These are phyloP conservation scores for Beauveria rudraprayagi DNA, from an alignment of 2,329 filamentous ascomycete species.

Conservation along the genomic window DNA sequence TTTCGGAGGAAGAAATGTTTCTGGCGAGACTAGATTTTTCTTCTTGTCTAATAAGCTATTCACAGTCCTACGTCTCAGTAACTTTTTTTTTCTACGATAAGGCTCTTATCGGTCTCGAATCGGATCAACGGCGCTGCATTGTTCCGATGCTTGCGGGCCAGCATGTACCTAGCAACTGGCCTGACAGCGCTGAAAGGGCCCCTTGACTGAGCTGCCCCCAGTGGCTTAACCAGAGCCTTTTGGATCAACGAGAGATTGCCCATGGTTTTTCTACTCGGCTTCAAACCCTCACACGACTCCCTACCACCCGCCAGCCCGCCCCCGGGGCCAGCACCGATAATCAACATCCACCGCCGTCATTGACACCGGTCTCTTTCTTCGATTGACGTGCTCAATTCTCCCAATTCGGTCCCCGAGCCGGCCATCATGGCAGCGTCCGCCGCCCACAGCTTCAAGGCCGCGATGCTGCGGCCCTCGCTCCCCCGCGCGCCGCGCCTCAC, in stretches of 20 bases:
- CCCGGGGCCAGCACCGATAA: not conserved
- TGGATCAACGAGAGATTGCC: not conserved
- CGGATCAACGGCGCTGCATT: conserved; percentile 8
- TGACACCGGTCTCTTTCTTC: not conserved
- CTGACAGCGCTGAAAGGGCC: not conserved
- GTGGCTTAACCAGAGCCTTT: not conserved
- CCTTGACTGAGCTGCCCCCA: not conserved
- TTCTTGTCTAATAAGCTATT: not conserved
- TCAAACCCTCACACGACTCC: conserved; percentile 2
- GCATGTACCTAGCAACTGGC: not conserved
- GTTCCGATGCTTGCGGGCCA: not conserved
- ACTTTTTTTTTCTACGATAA: conserved; percentile 12
- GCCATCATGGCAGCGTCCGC: conserved; percentile 25
- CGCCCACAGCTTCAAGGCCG: conserved; percentile 34
- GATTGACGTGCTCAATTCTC: not conserved
- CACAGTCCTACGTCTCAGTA: not conserved
- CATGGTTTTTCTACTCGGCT: conserved; percentile 2
- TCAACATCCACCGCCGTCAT: not conserved
- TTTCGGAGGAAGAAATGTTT: not conserved
- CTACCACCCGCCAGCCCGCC: not conserved
- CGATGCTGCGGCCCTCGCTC: conserved; percentile 27
- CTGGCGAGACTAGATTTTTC: not conserved
- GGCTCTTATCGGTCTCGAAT: not conserved
- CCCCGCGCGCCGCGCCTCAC: conserved; percentile 26
- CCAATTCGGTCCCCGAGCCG: not conserved